phyloP scores from a whole-genome alignment of 2,329 filamentous ascomycete species.

The Aureobasidium sp. region DNA sequence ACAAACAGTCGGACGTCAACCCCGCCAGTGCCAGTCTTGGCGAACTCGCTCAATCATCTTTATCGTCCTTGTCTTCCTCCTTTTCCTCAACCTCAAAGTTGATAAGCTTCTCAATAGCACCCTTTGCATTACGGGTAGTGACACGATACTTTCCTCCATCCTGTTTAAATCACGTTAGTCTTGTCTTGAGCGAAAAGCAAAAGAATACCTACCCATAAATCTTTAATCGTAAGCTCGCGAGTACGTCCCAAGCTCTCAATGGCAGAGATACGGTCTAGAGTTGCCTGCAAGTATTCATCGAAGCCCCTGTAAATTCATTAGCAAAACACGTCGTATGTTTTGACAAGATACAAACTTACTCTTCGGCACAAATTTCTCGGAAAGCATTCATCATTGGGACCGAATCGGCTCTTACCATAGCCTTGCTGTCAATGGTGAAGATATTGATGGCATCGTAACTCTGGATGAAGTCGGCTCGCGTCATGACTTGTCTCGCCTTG shows the following conservation, averaged over 20 bases:
- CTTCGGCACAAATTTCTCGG: slow-evolving; percentile 65
- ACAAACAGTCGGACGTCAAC: background rate
- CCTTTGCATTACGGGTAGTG: slow-evolving; percentile 38
- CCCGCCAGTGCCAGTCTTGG: background rate
- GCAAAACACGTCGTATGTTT: background rate
- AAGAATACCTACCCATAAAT: slow-evolving; percentile 51
- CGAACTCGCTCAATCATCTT: slow-evolving; percentile 12
- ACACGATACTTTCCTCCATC: slow-evolving; percentile 73
- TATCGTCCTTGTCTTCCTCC: slow-evolving; percentile 18
- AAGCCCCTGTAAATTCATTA: slow-evolving; percentile 47
- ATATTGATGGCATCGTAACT: slow-evolving; percentile 88
- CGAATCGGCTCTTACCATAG: slow-evolving; percentile 82
- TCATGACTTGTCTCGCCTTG: slow-evolving; percentile 86
- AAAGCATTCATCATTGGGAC: slow-evolving; percentile 97
- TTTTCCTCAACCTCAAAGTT: slow-evolving; percentile 34
- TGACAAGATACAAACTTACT: slow-evolving; percentile 19
- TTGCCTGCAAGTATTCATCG: slow-evolving; percentile 70
- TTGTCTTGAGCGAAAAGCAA: background rate
- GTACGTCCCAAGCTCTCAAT: slow-evolving; percentile 92
- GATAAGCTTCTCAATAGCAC: slow-evolving; percentile 37
- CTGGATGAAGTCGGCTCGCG: slow-evolving; percentile 87
- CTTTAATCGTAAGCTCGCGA: slow-evolving; percentile 92
- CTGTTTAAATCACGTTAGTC: background rate
- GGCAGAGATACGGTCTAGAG: slow-evolving; percentile 74
- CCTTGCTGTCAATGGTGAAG: slow-evolving; percentile 83